Evolutionary conservation across 2,329 filamentous ascomycete genomes (phyloP), one percentile per base, ranked within the genome.

Genomic region (Diaporthe ampelina): DNA sequence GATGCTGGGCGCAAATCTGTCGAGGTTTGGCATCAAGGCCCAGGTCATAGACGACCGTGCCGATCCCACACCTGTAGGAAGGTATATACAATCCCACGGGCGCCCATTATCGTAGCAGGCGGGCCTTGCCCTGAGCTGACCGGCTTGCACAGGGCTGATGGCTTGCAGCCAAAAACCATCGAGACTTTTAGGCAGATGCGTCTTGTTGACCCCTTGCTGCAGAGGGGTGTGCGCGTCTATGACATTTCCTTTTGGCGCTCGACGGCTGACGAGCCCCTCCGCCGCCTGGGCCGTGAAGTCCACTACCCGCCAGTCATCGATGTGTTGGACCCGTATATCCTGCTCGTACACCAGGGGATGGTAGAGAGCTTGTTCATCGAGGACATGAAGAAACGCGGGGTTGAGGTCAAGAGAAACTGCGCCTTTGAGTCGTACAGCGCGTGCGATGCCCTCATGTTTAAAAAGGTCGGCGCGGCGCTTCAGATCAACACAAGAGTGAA

Each of bases 91-190:
- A 2, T 24, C 48, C 50, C 56, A 40, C 32, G 21, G 17, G 32
- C 19, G 29, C 37, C 21, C 32, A 56, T 26, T 15, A 8, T n/a
- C 29, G 15, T 48, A 48, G 35, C 24, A 29, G 48, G 29, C 26
- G 24, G 52, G n/a, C 35, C n/a, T 54, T 72, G 32, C 52, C 48
- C 50, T 69, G n/a, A 57, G 50, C 79, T 75, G 73, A 80, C 78
- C 35, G 65, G 61, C 29, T 67, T 69, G 61, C 76, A 73, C 78
- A 88, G 87, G 81, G 92, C 92, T 76, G 93, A 95, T 81, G 93
- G 93, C 54, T 85, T 95, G 70, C 93, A 95, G 79, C 93, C 93
- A 58, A 95, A 95, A 83, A 93, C 92, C 0, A 94, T 95, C 78
- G 93, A 95, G 84, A 95, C 93, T 0, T 89, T 94, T 78, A 89